These are phyloP conservation scores for Cylindricascospora bacillispora DNA, from an alignment of 1,139 yeast genomes.

Conservation along the genomic window DNA sequence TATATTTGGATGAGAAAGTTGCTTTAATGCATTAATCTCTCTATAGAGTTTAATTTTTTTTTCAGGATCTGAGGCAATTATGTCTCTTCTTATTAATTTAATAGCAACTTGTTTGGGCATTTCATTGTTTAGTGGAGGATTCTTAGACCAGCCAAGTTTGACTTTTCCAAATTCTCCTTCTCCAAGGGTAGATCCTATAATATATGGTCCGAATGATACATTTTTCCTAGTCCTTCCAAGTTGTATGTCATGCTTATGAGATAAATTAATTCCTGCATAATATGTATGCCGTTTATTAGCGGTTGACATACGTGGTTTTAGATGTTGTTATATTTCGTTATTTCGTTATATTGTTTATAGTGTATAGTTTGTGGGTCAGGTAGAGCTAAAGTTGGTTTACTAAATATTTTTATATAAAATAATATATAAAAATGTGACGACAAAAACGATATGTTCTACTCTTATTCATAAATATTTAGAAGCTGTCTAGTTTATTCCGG, in stretches of 20 bases:
- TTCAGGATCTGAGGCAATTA: constrained; percentile 69
- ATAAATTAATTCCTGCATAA: constrained; percentile 10
- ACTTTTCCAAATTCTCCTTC: constrained; percentile 98
- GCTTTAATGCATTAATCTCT: constrained; percentile 81
- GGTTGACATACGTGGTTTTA: constrained; percentile 2
- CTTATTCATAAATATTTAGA: too few relatives aligned
- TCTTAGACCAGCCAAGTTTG: constrained; percentile 74
- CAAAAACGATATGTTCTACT: too few relatives aligned
- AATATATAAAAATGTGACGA: too few relatives aligned
- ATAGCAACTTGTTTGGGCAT: constrained; percentile 82
- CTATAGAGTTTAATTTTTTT: constrained; percentile 82
- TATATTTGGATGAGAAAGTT: constrained; percentile 84
- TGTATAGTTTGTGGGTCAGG: too few relatives aligned
- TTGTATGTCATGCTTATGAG: constrained; percentile 2
- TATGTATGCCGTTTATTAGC: constrained; percentile 13
- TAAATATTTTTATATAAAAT: too few relatives aligned
- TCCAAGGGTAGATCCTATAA: constrained; percentile 83
- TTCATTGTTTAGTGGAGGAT: constrained; percentile 3
- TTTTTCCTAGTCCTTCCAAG: constrained; percentile 26
- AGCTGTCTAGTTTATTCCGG: too few relatives aligned
- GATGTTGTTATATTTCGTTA: too few relatives aligned
- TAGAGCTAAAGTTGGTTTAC: too few relatives aligned
- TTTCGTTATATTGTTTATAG: too few relatives aligned
- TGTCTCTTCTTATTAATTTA: constrained; percentile 76
- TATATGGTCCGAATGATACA: constrained; percentile 66